These are phyloP conservation scores for Cyberlindnera samutprakarnensis DNA, from an alignment of 805 yeast genomes.

Conservation along the genomic window DNA sequence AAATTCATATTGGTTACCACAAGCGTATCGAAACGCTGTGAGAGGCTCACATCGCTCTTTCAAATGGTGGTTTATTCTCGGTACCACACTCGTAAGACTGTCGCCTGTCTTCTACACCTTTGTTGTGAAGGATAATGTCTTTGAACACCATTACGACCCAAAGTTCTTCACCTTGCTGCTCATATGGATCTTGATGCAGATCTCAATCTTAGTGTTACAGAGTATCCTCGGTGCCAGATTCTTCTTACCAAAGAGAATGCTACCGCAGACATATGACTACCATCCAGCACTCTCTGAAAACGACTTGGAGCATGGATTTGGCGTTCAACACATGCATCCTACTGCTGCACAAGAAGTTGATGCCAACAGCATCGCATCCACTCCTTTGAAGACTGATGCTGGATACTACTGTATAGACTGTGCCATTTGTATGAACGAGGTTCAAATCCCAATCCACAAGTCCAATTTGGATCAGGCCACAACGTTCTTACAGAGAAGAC, in stretches of 20 bases:
- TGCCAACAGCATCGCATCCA: constrained; percentile 6
- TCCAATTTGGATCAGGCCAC: constrained; percentile 19
- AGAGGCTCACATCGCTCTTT: constrained; percentile 64
- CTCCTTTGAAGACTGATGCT: constrained; percentile 10
- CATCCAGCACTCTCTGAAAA: constrained; percentile 56
- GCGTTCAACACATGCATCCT: constrained; percentile 33
- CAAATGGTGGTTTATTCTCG: constrained; percentile 68
- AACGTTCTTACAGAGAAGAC: constrained; percentile 25
- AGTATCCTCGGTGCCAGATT: constrained; percentile 71
- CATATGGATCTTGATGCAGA: constrained; percentile 55
- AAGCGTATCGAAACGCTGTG: constrained; percentile 67
- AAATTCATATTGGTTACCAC: constrained; percentile 85
- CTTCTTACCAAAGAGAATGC: constrained; percentile 64
- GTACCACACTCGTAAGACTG: constrained; percentile 55
- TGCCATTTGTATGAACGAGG: constrained; percentile 82
- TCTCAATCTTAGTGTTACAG: constrained; percentile 53
- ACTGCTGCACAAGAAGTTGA: constrained; percentile 23
- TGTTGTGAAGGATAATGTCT: constrained; percentile 46
- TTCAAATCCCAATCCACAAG: constrained; percentile 46
- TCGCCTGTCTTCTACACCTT: constrained; percentile 61
- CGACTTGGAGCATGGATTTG: constrained; percentile 59
- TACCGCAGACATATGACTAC: constrained; percentile 81
- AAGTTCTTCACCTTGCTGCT: constrained; percentile 37
- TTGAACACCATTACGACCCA: constrained; percentile 61
- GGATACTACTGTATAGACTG: constrained; percentile 59